Conservation (phyloP, 2,329 filamentous ascomycete species). For the Apiospora aurea region DNA sequence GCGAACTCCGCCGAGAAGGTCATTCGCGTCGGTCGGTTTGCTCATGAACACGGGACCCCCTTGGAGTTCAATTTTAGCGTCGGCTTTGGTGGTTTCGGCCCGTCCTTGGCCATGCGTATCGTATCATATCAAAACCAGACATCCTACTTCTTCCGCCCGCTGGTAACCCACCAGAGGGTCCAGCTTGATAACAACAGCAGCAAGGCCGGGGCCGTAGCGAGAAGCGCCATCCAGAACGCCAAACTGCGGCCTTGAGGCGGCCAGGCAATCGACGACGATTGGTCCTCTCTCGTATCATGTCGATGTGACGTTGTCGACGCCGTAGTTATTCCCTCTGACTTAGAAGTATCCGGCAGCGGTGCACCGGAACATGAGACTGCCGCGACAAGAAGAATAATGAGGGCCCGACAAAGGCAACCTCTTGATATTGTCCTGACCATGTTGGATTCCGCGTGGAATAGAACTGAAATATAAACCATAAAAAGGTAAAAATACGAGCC, state of each 20-base stretch:
- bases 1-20: neutral
- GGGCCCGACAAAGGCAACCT: neutral
- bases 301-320: neutral
- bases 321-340: neutral
- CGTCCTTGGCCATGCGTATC: neutral
- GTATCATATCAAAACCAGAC: neutral
- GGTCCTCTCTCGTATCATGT: neutral
- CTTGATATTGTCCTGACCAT: neutral
- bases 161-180: neutral
- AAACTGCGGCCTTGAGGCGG: conserved; percentile 23
- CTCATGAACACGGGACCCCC: neutral
- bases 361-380: neutral
- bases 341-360: neutral
- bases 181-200: conserved; percentile 16
- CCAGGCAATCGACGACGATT: conserved; percentile 6
- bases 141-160: neutral
- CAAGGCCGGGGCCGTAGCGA: conserved; percentile 15
- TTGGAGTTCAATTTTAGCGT: neutral
- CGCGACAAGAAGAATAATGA: neutral
- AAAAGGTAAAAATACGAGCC: neutral
- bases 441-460: neutral
- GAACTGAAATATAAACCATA: neutral
- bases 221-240: conserved; percentile 25
- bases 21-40: neutral
- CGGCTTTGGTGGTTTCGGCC: neutral